Evolutionary conservation across 2,329 filamentous ascomycete genomes (phyloP).

Genomic region (Penicillium sp.): DNA sequence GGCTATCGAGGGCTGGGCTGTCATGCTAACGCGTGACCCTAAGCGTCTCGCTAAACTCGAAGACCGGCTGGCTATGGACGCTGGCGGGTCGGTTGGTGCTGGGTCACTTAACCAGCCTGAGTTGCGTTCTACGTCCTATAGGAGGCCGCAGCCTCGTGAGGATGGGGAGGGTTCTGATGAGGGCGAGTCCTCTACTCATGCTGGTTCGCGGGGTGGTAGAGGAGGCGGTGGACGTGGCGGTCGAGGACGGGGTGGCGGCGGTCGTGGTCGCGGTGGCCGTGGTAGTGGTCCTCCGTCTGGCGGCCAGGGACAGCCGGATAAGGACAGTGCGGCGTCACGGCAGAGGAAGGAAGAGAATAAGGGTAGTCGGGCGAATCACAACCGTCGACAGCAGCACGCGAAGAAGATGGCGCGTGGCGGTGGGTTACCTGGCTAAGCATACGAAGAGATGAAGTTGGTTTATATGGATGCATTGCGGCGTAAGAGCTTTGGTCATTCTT

Average conservation of each 20-base stretch:
- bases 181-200: conserved; percentile 34
- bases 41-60: conserved; percentile 69
- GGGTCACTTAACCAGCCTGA: conserved; percentile 56
- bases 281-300: conserved; percentile 37
- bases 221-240: conserved; percentile 50
- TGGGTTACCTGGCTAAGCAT: conserved; percentile 32
- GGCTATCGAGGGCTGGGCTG: conserved; percentile 87
- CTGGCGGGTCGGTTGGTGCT: conserved; percentile 46
- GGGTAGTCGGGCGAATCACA: conserved; percentile 79
- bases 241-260: conserved; percentile 52
- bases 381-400: conserved; percentile 69
- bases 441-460: neutral
- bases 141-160: conserved; percentile 34
- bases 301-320: conserved; percentile 64
- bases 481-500: neutral
- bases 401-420: conserved; percentile 63
- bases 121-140: conserved; percentile 66
- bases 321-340: conserved; percentile 68
- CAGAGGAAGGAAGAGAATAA: conserved; percentile 81
- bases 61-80: conserved; percentile 64
- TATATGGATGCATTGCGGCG: neutral
- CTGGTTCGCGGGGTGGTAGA: conserved; percentile 32
- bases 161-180: conserved; percentile 53
- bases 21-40: conserved; percentile 77
- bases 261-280: conserved; percentile 56